Percentiles rank a stretch among this genome's conserved stretches.
These are phyloP conservation scores for Escallonia herrerae DNA, from an alignment of 129 eudicot genomes.

Conservation along the genomic window DNA sequence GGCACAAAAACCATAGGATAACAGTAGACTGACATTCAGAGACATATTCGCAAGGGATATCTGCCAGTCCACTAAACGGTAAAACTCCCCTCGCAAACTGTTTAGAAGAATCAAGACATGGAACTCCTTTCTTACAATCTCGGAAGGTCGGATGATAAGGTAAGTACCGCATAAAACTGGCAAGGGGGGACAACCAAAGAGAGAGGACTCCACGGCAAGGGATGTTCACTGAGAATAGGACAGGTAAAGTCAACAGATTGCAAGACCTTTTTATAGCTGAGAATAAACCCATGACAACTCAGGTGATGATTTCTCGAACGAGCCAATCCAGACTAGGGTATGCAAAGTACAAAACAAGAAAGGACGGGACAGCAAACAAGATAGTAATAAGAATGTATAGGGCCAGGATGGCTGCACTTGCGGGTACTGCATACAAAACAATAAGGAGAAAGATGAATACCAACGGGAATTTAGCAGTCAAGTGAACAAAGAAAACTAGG, in stretches of 20 bases:
- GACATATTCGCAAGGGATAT: too few relatives aligned
- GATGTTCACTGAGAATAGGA: too few relatives aligned
- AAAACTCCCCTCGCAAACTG: background rate
- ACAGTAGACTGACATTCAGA: background rate
- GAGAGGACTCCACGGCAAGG: too few relatives aligned
- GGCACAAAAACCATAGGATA: background rate
- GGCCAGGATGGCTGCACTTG: constrained; percentile 51
- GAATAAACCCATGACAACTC: background rate
- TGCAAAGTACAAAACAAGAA: constrained; percentile 52
- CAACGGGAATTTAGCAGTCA: constrained; percentile 49
- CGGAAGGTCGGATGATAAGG: too few relatives aligned
- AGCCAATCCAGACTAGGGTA: constrained; percentile 64
- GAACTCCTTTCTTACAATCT: background rate
- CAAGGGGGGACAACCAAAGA: too few relatives aligned
- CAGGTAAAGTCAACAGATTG: too few relatives aligned
- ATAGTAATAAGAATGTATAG: constrained; percentile 49
- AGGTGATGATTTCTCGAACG: constrained; percentile 45
- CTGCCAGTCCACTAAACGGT: background rate
- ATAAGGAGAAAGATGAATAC: constrained; percentile 49
- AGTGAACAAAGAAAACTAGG: constrained; percentile 40
- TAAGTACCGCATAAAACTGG: too few relatives aligned
- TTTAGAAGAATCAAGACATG: background rate
- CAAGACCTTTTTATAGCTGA: too few relatives aligned
- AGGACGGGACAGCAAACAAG: constrained; percentile 53
- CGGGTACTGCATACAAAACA: constrained; percentile 51